phyloP scores from a whole-genome alignment of 352 stramenopile species.

The Pythium brachiatum region DNA sequence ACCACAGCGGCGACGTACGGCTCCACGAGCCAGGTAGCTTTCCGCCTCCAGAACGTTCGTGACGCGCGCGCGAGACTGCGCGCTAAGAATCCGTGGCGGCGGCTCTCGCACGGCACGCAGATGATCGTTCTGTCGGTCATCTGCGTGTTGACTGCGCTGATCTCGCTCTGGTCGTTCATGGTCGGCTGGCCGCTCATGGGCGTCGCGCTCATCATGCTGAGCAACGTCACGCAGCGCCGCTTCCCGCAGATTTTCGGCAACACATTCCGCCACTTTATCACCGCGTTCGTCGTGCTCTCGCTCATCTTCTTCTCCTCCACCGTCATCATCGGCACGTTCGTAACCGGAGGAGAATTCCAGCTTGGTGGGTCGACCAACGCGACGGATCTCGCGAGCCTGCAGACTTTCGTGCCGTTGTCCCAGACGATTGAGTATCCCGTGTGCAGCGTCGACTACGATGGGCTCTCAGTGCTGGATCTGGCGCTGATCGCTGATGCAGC shows the following conservation, averaged over 20 bases:
- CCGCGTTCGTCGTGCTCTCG: slow-evolving; percentile 66
- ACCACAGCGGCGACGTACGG: neutral
- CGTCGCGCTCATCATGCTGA: slow-evolving; percentile 59
- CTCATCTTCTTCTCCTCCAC: slow-evolving; percentile 82
- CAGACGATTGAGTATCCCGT: slow-evolving; percentile 27
- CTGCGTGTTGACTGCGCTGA: slow-evolving; percentile 49
- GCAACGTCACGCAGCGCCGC: slow-evolving; percentile 59
- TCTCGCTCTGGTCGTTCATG: slow-evolving; percentile 63
- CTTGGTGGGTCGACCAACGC: slow-evolving; percentile 43
- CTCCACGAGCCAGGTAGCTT: slow-evolving; percentile 1
- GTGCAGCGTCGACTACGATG: slow-evolving; percentile 29
- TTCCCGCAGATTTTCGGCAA: slow-evolving; percentile 78
- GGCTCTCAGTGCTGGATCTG: slow-evolving; percentile 30
- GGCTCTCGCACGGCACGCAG: slow-evolving; percentile 42
- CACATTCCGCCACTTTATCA: slow-evolving; percentile 75
- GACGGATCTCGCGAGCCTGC: slow-evolving; percentile 4
- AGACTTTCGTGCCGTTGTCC: slow-evolving; percentile 6
- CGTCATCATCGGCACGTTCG: slow-evolving; percentile 74
- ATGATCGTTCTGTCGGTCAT: slow-evolving; percentile 49
- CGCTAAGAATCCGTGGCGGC: slow-evolving; percentile 54
- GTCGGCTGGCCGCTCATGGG: slow-evolving; percentile 78
- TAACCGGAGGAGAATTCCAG: slow-evolving; percentile 52
- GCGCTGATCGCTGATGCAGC: slow-evolving; percentile 37
- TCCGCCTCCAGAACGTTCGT: slow-evolving; percentile 31
- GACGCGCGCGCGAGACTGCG: slow-evolving; percentile 34